Evolutionary conservation across 2,329 filamentous ascomycete species (phyloP).

Genomic region (Nothophoma quercina): DNA sequence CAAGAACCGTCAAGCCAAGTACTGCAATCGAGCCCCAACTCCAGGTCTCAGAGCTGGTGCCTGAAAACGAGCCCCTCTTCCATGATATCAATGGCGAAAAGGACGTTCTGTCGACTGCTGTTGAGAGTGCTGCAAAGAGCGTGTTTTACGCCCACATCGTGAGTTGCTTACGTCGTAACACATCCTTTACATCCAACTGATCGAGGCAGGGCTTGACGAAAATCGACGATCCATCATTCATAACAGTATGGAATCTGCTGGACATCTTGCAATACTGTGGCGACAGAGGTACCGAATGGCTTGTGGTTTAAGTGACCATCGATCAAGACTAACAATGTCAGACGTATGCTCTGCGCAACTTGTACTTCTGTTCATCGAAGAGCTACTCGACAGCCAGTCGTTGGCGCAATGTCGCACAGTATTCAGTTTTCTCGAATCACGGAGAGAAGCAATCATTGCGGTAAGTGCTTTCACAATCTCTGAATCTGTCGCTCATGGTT

Average conservation of each 20-base stretch:
- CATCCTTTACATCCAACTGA: slow-evolving; percentile 20
- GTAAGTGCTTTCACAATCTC: slow-evolving; percentile 53
- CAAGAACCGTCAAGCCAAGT: slow-evolving; percentile 50
- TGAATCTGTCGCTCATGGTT: slow-evolving; percentile 29
- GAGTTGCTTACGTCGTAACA: slow-evolving; percentile 52
- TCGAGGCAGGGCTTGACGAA: slow-evolving; percentile 69
- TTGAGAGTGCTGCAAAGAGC: slow-evolving; percentile 84
- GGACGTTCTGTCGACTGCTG: slow-evolving; percentile 68
- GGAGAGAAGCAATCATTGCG: slow-evolving; percentile 85
- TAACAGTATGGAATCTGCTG: slow-evolving; percentile 89
- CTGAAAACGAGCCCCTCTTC: slow-evolving; percentile 39
- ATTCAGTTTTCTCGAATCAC: slow-evolving; percentile 94
- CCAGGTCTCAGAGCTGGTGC: slow-evolving; percentile 50
- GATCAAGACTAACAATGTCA: slow-evolving; percentile 30
- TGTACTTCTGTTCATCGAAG: slow-evolving; percentile 89
- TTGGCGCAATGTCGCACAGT: slow-evolving; percentile 89
- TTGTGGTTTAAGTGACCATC: slow-evolving; percentile 23
- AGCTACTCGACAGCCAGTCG: slow-evolving; percentile 94
- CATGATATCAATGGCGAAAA: slow-evolving; percentile 47
- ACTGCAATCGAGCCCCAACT: slow-evolving; percentile 55
- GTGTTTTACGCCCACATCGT: slow-evolving; percentile 83
- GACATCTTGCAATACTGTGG: slow-evolving; percentile 90
- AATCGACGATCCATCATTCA: slow-evolving; percentile 80
- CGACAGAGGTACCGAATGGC: slow-evolving; percentile 74
- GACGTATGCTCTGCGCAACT: slow-evolving; percentile 76